Evolutionary conservation across 2,329 filamentous ascomycete species (phyloP), one percentile per base, ranked within the genome.

Genomic region (Stemphylium vesicarium): DNA sequence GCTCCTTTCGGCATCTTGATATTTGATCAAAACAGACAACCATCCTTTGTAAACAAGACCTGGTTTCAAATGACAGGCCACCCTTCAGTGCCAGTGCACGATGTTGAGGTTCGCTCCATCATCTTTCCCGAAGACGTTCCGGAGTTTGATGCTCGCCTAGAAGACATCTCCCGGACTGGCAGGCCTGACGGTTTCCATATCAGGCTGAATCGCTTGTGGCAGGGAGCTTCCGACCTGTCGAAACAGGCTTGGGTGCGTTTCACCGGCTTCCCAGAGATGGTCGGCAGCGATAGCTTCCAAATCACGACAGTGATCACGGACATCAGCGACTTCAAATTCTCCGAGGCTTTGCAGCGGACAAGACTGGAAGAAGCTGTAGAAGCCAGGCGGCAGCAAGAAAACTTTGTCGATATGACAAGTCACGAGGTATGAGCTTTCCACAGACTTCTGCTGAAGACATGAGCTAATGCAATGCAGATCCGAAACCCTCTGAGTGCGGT

Each of bases 11-110:
- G 45, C 1, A 24, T 48, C 22, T 29, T 48, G 16, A 40, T 48
- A 16, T 35, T 48, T 22, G 45, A 48, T 5, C 26, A 40, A 10
- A 32, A 39, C 16, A 33, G n/a, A 18, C 13, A 10, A 5, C 45
- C 45, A 7, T 40, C 45, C 4, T 48, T 48, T 22, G 45, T 48
- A 16, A 48, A 48, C 45, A 48, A 48, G 4, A 33, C 45, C 16
- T 48, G 45, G 45, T 48, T 48, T 24, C 45, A 48, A 10, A 40
- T 48, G 45, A 48, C 45, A 3, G 45, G 45, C 10, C 45, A 48
- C 32, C 8, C 26, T 11, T 32, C 45, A 15, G 35, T 40, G 16
- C 16, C 45, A 24, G 45, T 39, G 8, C 39, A 26, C 2, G 33
- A 36, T 22, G 37, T 48, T 12, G 26, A 48, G 15, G n/a, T 48